Percentiles rank a stretch among this genome's conserved stretches.
Evolutionary conservation across 768 basidiomycete species (phyloP).

Genomic region (Boletus rubropictus): DNA sequence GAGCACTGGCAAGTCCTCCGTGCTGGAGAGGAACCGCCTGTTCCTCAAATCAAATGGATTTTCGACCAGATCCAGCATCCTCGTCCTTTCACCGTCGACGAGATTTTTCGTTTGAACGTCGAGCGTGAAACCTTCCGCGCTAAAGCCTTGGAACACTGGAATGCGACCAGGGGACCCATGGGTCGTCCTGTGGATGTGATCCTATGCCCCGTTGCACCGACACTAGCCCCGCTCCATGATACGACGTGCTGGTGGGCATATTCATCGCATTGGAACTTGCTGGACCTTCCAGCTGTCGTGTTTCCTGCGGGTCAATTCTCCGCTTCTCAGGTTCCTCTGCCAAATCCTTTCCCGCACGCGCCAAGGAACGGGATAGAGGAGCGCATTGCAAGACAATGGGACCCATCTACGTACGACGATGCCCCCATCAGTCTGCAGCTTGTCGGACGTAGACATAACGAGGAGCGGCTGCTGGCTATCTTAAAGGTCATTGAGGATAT

Average conservation of each 20-base stretch:
- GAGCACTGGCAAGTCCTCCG: conserved; percentile 39
- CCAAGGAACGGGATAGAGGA: conserved; percentile 35
- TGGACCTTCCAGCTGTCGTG: conserved; percentile 43
- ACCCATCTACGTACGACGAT: conserved; percentile 37
- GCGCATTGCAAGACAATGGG: conserved; percentile 36
- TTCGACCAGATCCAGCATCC: conserved; percentile 36
- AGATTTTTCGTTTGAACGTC: conserved; percentile 41
- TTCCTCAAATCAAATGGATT: conserved; percentile 43
- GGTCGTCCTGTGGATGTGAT: conserved; percentile 45
- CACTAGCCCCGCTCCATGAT: conserved; percentile 44
- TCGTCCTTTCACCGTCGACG: conserved; percentile 34
- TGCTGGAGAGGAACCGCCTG: conserved; percentile 30
- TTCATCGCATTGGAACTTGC: conserved; percentile 48
- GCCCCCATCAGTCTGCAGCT: conserved; percentile 45
- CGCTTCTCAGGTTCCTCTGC: conserved; percentile 18
- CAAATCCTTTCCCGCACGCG: conserved; percentile 10
- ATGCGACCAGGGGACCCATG: conserved; percentile 31
- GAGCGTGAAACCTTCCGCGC: conserved; percentile 40
- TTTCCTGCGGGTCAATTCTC: conserved; percentile 41
- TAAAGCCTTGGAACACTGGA: conserved; percentile 41
- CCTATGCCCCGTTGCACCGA: conserved; percentile 42
- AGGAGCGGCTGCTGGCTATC: conserved; percentile 44
- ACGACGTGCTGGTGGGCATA: conserved; percentile 47
- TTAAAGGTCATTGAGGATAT: conserved; percentile 35
- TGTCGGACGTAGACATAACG: conserved; percentile 45